These are phyloP conservation scores for Lepidium africanum DNA, from an alignment of 345 rosid species.

Conservation along the genomic window DNA sequence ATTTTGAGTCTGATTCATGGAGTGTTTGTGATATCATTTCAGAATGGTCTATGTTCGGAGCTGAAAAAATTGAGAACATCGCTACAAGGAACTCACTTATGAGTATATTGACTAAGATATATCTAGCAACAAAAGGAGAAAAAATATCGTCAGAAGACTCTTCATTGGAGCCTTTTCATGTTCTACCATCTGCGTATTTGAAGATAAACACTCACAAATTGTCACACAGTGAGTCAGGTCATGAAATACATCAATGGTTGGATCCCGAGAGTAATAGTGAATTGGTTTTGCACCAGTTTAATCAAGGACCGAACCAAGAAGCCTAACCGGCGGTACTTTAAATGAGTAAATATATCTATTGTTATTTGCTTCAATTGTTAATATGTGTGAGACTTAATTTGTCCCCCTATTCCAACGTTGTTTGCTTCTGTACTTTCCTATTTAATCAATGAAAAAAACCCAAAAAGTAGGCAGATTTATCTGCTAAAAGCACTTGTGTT, in stretches of 20 bases:
- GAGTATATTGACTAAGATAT: not conserved
- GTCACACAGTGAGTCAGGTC: conserved; percentile 46
- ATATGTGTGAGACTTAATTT: no score
- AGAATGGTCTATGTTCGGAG: conserved; percentile 48
- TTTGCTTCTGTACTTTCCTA: no score
- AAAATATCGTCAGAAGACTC: not conserved
- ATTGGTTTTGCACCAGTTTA: conserved; percentile 30
- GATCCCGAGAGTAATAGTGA: conserved; percentile 36
- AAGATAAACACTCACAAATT: conserved; percentile 31
- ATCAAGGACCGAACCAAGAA: no score
- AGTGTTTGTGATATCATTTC: no score
- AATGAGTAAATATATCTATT: no score
- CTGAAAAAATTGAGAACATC: conserved; percentile 41
- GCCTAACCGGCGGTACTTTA: no score
- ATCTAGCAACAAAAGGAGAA: conserved; percentile 29
- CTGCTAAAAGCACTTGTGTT: no score
- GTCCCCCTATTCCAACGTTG: no score
- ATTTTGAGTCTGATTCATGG: no score
- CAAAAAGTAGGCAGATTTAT: no score
- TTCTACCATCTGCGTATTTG: conserved; percentile 55
- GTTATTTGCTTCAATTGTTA: no score
- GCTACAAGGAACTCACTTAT: conserved; percentile 44
- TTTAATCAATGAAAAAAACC: no score
- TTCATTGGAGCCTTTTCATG: conserved; percentile 40
- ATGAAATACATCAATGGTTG: conserved; percentile 80